These are phyloP conservation scores for Podospora appendiculata DNA, from an alignment of 495 filamentous ascomycete species.

Conservation along the genomic window DNA sequence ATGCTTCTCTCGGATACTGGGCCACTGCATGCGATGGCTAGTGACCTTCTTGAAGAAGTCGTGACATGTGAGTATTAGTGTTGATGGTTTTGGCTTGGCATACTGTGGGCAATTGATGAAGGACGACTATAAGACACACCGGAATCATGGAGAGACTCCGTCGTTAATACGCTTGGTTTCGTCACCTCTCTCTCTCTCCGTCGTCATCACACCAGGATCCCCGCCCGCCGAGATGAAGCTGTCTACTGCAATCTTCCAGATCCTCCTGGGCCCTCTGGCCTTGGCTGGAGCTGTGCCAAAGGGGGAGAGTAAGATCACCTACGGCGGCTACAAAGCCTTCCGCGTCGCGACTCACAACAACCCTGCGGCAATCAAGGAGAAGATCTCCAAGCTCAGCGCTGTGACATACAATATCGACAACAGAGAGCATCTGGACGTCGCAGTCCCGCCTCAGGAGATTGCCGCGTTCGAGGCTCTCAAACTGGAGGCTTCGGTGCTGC, in stretches of 20 bases:
- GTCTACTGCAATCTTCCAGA: neutral
- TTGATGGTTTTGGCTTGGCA: neutral
- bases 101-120: neutral
- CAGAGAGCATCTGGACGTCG: slow-evolving; percentile 20
- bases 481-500: slow-evolving; percentile 10
- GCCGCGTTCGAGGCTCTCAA: slow-evolving; percentile 12
- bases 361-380: slow-evolving; percentile 11
- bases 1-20: neutral
- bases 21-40: too few relatives aligned
- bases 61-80: neutral
- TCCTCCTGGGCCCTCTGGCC: slow-evolving; percentile 8
- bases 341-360: slow-evolving; percentile 18
- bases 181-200: neutral
- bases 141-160: neutral
- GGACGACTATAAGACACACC: neutral
- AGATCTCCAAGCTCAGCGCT: slow-evolving; percentile 13
- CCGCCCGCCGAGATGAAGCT: slow-evolving; percentile 7
- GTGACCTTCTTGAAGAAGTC: too few relatives aligned
- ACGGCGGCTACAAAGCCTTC: slow-evolving; percentile 24
- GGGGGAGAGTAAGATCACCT: slow-evolving; percentile 15
- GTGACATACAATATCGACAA: slow-evolving; percentile 18
- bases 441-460: slow-evolving; percentile 17
- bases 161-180: neutral
- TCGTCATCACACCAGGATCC: neutral
- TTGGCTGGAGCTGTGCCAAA: slow-evolving; percentile 9